Evolutionary conservation across 805 yeast genomes (phyloP).

Genomic region (Candida germanica): DNA sequence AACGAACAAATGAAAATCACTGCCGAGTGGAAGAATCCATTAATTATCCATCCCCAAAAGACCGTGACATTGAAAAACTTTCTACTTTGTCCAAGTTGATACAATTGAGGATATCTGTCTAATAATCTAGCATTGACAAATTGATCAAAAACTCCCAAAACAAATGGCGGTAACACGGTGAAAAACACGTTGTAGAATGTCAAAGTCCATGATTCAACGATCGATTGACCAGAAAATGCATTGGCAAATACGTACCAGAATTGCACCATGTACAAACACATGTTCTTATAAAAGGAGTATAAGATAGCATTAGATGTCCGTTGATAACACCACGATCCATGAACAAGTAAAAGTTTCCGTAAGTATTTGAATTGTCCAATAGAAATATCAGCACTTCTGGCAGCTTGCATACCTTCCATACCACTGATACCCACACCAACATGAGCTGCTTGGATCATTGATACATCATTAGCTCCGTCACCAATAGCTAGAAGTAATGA

Average conservation of each 20-base stretch:
- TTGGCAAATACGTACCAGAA: slow-evolving; percentile 96
- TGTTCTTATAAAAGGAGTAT: slow-evolving; percentile 93
- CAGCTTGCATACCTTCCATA: slow-evolving; percentile 99
- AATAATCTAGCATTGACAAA: slow-evolving; percentile 87
- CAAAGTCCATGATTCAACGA: slow-evolving; percentile 96
- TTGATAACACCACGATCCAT: slow-evolving; percentile 97
- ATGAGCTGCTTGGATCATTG: slow-evolving; percentile 99
- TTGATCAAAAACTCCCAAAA: slow-evolving; percentile 94
- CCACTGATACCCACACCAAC: slow-evolving; percentile 99
- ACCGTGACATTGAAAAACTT: slow-evolving; percentile 85
- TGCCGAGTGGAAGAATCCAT: slow-evolving; percentile 93
- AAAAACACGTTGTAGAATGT: slow-evolving; percentile 93
- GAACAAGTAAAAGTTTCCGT: slow-evolving; percentile 80
- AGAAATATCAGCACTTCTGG: slow-evolving; percentile 95
- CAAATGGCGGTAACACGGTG: slow-evolving; percentile 94
- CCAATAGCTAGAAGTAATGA: slow-evolving; percentile 88
- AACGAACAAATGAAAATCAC: slow-evolving; percentile 72
- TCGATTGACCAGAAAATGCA: slow-evolving; percentile 92
- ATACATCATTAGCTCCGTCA: slow-evolving; percentile 98
- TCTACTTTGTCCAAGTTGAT: slow-evolving; percentile 85
- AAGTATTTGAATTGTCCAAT: slow-evolving; percentile 92
- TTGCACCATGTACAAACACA: slow-evolving; percentile 95
- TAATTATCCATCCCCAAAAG: slow-evolving; percentile 96
- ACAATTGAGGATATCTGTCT: slow-evolving; percentile 89
- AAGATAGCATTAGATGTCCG: slow-evolving; percentile 89